Base-by-base conservation (phyloP, 352 stramenopile species). In the Phytophthora cryptogea region DNA sequence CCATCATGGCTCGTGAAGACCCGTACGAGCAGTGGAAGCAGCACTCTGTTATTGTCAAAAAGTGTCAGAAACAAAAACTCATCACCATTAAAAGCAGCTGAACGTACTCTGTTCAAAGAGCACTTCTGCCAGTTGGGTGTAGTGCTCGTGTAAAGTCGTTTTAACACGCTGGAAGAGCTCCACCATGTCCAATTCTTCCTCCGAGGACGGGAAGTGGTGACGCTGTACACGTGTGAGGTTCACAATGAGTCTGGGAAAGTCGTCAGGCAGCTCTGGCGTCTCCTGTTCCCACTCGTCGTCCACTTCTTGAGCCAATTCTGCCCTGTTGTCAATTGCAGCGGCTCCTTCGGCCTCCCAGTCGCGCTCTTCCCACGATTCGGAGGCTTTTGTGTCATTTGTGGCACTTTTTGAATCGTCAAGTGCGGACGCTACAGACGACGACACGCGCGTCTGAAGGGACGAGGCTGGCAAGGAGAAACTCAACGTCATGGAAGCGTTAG, bases 21-120 rank as follows among this genome's bases (percentile, higher is more conserved):
- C 82, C 82, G 62, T 91, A 89, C 35, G 80, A 86, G 51, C 74
- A 86, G 42, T 91, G 82, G 53, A 89, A 89, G 37, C 72, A 84
- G n/a, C 64, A 71, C 26, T 86, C 77, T 86, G 56, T 44, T 40
- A 23, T 23, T 23, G 20, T 23, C 20, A 23, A 23, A 17, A 50
- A 43, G 36, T 41, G 45, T 52, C 11, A 43, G 23, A 35, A 53
- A 39, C 26, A 53, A 9, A 27, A 32, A 53, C 40, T 36, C 47
- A 16, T 35, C 28, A 35, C 11, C 5, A 16, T 44, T 44, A 47
- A 58, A 50, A 39, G 31, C 10, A 11, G 10, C 17, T 13, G 54
- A 17, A 69, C 74, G 32, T 43, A 87, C 77, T 78, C 30, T 90
- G 80, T 43, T 91, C 78, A 46, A 91, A 89, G 0, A 91, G 74